phyloP scores from a whole-genome alignment of 2,329 filamentous ascomycete species.

The Fusarium mangiferae region DNA sequence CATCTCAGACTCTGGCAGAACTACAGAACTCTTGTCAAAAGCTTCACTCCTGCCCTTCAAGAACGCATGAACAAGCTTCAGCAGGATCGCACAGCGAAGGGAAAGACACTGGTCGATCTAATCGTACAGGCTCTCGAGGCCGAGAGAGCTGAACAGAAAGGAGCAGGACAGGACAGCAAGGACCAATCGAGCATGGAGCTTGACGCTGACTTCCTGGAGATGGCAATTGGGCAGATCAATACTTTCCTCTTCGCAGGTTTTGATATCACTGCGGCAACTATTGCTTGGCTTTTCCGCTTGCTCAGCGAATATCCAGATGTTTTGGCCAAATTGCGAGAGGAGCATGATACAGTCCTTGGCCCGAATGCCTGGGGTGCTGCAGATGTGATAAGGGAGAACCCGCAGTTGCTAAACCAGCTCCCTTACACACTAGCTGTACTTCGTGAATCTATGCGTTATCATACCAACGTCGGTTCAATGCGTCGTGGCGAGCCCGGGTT shows the following conservation, averaged over 20 bases:
- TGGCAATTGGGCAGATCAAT: constrained; percentile 49
- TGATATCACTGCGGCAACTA: constrained; percentile 50
- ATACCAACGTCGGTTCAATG: constrained; percentile 38
- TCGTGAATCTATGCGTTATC: constrained; percentile 51
- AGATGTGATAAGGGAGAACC: constrained; percentile 23
- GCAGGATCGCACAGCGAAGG: not conserved
- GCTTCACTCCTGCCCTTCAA: constrained; percentile 11
- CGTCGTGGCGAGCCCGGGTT: constrained; percentile 27
- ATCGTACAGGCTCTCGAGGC: constrained; percentile 19
- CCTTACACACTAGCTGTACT: constrained; percentile 52
- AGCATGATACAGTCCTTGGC: constrained; percentile 51
- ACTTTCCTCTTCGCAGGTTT: constrained; percentile 52
- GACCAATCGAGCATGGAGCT: constrained; percentile 27
- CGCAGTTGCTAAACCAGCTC: constrained; percentile 46
- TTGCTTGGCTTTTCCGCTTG: constrained; percentile 48
- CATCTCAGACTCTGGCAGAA: constrained; percentile 31
- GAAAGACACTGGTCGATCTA: constrained; percentile 30
- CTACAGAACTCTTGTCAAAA: constrained; percentile 17
- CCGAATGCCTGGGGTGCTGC: constrained; percentile 39
- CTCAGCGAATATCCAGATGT: constrained; percentile 46
- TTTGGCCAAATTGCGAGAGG: constrained; percentile 47
- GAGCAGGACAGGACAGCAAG: not conserved
- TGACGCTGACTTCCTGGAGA: constrained; percentile 26
- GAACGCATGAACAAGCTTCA: constrained; percentile 11
- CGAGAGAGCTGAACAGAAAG: constrained; percentile 6